A percentile compares a stretch with the other conserved stretches of the same genome.
Conservation (phyloP, 192 early-diverging fungal genomes). For the Coemansia sp. region DNA sequence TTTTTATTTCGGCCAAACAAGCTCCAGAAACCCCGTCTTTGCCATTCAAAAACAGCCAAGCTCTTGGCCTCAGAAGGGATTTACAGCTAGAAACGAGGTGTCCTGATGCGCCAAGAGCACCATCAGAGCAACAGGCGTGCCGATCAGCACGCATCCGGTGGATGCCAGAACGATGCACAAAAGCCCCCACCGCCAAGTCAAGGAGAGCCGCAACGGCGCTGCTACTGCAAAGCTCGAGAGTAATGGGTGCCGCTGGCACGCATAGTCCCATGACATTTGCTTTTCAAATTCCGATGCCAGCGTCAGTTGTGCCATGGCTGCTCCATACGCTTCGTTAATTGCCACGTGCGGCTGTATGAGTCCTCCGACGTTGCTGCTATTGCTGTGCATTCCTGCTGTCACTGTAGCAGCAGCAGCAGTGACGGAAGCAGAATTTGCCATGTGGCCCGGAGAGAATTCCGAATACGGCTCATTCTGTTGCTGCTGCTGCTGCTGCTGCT, state of each 20-base stretch:
- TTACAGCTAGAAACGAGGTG: not conserved
- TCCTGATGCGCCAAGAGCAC: constrained; percentile 23
- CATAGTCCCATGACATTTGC: constrained; percentile 48
- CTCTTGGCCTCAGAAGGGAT: not conserved
- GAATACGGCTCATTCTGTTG: not conserved
- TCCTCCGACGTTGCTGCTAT: constrained; percentile 7
- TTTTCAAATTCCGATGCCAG: constrained; percentile 25
- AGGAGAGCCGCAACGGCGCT: constrained; percentile 25
- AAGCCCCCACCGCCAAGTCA: constrained; percentile 38
- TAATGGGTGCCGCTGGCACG: constrained; percentile 43
- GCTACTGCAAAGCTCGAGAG: constrained; percentile 41
- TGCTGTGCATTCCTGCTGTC: constrained; percentile 1
- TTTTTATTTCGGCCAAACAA: no score
- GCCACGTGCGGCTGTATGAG: not conserved
- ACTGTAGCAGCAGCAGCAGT: not conserved
- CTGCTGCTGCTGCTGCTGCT: not conserved
- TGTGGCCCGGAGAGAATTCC: not conserved
- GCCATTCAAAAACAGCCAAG: no score
- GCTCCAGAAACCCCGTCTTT: no score
- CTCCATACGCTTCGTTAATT: not conserved
- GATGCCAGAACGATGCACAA: constrained; percentile 20
- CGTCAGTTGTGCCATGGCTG: constrained; percentile 16
- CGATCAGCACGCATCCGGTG: constrained; percentile 29
- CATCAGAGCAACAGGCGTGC: constrained; percentile 30
- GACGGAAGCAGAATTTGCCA: not conserved